Evolutionary conservation across 2,329 filamentous ascomycete genomes (phyloP), one percentile per base, ranked within the genome.

Genomic region (Diplodia sapinea): DNA sequence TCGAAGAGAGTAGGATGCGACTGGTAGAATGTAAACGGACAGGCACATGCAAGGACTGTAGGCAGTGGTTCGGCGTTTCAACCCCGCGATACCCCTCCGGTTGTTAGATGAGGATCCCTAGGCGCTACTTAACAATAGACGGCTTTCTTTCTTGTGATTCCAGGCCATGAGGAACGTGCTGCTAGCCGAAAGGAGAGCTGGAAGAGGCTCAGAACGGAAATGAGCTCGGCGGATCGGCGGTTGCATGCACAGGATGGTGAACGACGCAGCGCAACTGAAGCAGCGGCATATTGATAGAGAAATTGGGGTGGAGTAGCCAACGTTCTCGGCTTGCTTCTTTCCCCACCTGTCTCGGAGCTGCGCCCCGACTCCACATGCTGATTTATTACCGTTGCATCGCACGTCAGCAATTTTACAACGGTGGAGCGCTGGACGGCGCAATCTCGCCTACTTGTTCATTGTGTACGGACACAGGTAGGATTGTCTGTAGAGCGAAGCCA

Each of bases 11-110:
- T 20, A n/a, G 29, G 13, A 33, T 61, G 23, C 26, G 26, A 49
- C 38, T 3, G 5, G 47, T 9, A 61, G 40, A 40, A 17, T 26
- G 7, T 8, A 36, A 29, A 59, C 47, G 23, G 31, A 23, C 57
- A n/a, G 12, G 26, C 12, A 49, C 17, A 2, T 20, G 15, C 56
- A 13, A 8, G 3, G 9, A 20, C n/a, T 12, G 50, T 43, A 36
- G 31, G 49, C n/a, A 38, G 47, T 31, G 9, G 15, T 51, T 12
- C 36, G 15, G 26, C 31, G 38, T 12, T 7, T 33, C 50, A 38
- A 49, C 26, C 47, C 20, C 36, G 38, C 43, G 31, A 63, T 63
- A 63, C 59, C 59, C 59, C 43, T 7, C 33, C 9, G 13, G 38
- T 4, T 57, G 12, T 17, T 47, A 47, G 43, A 47, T 11, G 43